Base-by-base conservation (phyloP, 1,284 basidiomycete species). In the Hemileia vastatrix region DNA sequence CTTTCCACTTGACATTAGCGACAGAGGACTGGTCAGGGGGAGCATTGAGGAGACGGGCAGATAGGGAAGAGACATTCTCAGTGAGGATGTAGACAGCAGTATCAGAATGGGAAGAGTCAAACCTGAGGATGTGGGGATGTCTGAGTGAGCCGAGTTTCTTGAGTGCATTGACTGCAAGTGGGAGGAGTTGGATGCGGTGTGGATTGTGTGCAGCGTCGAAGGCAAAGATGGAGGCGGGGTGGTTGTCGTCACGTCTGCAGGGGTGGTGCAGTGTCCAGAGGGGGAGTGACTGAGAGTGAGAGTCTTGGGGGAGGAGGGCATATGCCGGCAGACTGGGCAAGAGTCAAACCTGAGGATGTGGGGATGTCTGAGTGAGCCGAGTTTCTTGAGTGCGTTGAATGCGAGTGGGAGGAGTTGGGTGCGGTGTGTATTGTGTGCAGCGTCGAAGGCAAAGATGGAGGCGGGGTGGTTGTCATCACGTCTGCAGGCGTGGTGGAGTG, bases 121-220 rank as follows among this genome's bases (percentile, higher is more conserved):
- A 94, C 74, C 89, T 93, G 70, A 99, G 83, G 2, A 98, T 84
- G 76, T 97, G 88, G 0, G 95, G 95, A 79, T 98, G 95, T 43
- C 95, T 83, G 5, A 88, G 87, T 1, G 90, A 89, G 45, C 93
- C 83, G 9, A 98, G 80, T 77, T 94, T 97, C 66, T 88, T 85
- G 40, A 96, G 79, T 0, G 92, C 84, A 77, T 98, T 98, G 74
- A 86, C 86, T 2, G 93, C 94, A 18, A 98, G 81, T 1, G 85
- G 84, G 54, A 88, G 79, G n/a, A n/a, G n/a, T n/a, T n/a, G n/a
- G n/a, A n/a, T n/a, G n/a, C n/a, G n/a, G n/a, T n/a, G n/a, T n/a
- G n/a, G n/a, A n/a, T n/a, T n/a, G n/a, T n/a, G n/a, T n/a, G n/a
- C n/a, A n/a, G n/a, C n/a, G n/a, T n/a, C n/a, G n/a, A n/a, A n/a